Conservation (phyloP, 345 rosid genomes). For the Syzygium oleosum region DNA sequence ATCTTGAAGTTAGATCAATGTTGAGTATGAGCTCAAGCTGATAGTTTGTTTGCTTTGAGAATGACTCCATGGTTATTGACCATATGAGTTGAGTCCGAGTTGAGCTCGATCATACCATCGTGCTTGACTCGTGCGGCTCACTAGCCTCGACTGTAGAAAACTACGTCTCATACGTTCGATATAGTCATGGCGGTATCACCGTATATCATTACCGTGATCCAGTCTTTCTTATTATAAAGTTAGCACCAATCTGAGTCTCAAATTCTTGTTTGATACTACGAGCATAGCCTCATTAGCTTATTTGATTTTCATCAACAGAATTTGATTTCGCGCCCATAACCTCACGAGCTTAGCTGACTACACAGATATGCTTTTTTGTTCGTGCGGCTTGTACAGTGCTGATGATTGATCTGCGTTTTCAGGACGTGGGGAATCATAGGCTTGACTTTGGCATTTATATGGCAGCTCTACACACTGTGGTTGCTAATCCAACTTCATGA, state of each 20-base stretch:
- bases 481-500: conserved; percentile 83
- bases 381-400: not conserved
- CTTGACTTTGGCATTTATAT: conserved; percentile 49
- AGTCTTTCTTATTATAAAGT: not conserved
- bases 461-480: conserved; percentile 85
- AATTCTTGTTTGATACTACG: not conserved
- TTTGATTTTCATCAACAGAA: not conserved
- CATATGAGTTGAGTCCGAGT: not conserved
- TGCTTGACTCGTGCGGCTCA: not conserved
- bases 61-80: not conserved
- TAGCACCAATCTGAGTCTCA: not conserved
- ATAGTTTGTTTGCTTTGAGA: not conserved
- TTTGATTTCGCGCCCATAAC: too few species aligned
- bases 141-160: not conserved
- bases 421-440: conserved; percentile 73
- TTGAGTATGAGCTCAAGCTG: not conserved
- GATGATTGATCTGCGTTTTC: not conserved
- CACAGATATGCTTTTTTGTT: not conserved
- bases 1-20: not conserved
- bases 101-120: not conserved
- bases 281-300: not conserved
- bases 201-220: not conserved
- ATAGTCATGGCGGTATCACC: not conserved
- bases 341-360: not conserved
- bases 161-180: not conserved